Base-by-base conservation (phyloP, 1,284 basidiomycete species). In the Pyrrhoderma noxium region DNA sequence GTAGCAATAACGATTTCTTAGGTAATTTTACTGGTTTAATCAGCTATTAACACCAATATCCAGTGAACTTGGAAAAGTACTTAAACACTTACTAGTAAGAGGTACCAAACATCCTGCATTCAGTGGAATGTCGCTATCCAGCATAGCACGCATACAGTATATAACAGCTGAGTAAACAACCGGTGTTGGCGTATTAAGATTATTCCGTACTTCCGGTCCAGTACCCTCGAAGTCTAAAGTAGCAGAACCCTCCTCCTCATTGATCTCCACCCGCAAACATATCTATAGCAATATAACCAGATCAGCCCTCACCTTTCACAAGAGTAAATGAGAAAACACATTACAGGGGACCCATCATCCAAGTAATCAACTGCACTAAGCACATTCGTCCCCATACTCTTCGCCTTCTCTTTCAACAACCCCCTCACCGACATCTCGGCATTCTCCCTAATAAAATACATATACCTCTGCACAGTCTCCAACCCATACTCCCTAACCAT, bases 131-230 rank as follows among this genome's bases (percentile, higher is more conserved):
- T 96, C 93, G 27, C 82, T 70, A 59, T 92, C 85, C 22, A 96
- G 77, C 89, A 99, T 94, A 11, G 91, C 78, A 21, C 95, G 80
- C 74, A 98, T 85, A 67, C 90, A 91, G 68, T 98, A 99, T 59
- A 98, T 95, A 56, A 97, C 86, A 1, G 94, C 93, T 1, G 89
- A 89, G 65, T 93, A 89, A 1, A 89, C 88, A 38, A 98, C 93
- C 2, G 87, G 86, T 39, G 87, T 86, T 0, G 91, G 90, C 13
- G 91, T 74, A 65, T 97, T 97, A 54, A 95, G 75, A 66, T 97
- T 97, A 41, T 89, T 92, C 22, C 87, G 77, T 47, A 94, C 82
- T 72, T 95, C 91, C 52, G 81, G 87, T 0, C 91, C 91, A 2
- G 93, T 95, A 2, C 93, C 93, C 56, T 78, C 74, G 62, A 98